Percentiles rank a stretch among this genome's conserved stretches.
phyloP scores from a whole-genome alignment of 1,139 yeast species.

The Zhuliangozyma blackwelliae region DNA sequence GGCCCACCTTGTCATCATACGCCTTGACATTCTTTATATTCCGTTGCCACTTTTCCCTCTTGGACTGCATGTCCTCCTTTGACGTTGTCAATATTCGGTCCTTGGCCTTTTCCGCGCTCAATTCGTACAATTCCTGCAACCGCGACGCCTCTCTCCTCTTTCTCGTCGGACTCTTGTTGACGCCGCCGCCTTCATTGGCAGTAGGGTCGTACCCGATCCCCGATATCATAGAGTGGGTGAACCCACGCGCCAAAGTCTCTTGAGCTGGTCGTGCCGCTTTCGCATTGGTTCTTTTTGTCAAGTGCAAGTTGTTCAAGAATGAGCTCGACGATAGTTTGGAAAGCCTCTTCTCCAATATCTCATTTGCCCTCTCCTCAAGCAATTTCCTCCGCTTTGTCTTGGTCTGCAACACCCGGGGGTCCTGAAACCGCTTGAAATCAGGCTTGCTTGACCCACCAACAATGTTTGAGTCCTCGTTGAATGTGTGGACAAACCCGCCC shows the following conservation, averaged over 20 bases:
- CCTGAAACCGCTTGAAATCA: constrained; percentile 31
- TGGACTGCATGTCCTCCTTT: constrained; percentile 13
- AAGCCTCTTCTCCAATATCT: constrained; percentile 28
- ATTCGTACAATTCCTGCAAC: constrained; percentile 20
- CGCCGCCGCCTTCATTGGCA: constrained; percentile 3
- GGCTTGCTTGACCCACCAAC: constrained; percentile 11
- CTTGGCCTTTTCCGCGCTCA: constrained; percentile 17
- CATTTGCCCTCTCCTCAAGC: constrained; percentile 30
- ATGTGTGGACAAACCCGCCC: constrained; percentile 11
- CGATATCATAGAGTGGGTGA: constrained; percentile 33
- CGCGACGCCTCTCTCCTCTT: constrained; percentile 12
- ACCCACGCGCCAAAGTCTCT: constrained; percentile 18
- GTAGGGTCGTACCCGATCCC: constrained; percentile 55
- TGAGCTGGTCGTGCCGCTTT: not conserved
- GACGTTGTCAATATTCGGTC: constrained; percentile 18
- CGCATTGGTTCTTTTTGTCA: not conserved
- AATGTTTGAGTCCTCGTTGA: constrained; percentile 24
- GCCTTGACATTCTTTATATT: constrained; percentile 16
- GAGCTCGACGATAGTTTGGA: constrained; percentile 12
- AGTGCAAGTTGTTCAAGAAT: constrained; percentile 6
- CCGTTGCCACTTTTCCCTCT: constrained; percentile 19
- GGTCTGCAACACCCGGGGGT: constrained; percentile 42
- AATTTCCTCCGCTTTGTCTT: constrained; percentile 30
- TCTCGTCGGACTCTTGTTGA: constrained; percentile 10
- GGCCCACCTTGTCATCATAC: constrained; percentile 13